phyloP scores from a whole-genome alignment of 1,284 basidiomycete species.

The Takashimella tepidaria region DNA sequence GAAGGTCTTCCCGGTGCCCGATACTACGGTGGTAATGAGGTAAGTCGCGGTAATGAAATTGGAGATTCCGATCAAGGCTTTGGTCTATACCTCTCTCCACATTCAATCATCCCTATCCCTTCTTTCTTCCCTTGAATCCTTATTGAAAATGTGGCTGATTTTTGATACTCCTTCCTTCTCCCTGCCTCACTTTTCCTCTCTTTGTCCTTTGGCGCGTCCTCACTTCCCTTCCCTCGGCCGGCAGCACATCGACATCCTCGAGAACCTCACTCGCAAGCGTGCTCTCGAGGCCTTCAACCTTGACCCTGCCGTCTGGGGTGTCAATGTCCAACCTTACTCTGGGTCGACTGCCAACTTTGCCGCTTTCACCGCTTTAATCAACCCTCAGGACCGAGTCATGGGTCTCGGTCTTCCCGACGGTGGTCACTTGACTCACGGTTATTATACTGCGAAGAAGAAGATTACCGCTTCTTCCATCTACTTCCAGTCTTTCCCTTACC shows the following conservation, averaged over 20 bases:
- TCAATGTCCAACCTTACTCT: conserved; percentile 99
- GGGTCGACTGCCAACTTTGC: conserved; percentile 95
- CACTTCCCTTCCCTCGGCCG: too few species aligned
- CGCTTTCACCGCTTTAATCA: conserved; percentile 90
- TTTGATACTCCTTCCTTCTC: neutral
- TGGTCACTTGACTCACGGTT: conserved; percentile 96
- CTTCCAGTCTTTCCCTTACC: conserved; percentile 98
- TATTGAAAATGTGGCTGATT: neutral
- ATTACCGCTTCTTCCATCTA: conserved; percentile 99
- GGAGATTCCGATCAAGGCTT: too few species aligned
- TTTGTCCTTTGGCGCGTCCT: neutral
- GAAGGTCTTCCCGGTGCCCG: conserved; percentile 91
- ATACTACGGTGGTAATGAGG: conserved; percentile 95
- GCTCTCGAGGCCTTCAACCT: conserved; percentile 96
- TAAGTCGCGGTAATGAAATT: too few species aligned
- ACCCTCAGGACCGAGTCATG: conserved; percentile 98
- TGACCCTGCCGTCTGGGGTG: conserved; percentile 86
- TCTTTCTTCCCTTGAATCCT: neutral
- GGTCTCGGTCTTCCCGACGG: conserved; percentile 98
- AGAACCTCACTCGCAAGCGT: conserved; percentile 89
- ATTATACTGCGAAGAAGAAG: conserved; percentile 99
- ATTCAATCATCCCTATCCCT: too few species aligned
- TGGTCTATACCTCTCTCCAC: too few species aligned
- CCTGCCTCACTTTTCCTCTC: neutral
- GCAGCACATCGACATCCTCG: conserved; percentile 90